A percentile compares a stretch with the other conserved stretches of the same genome.
Conservation (phyloP, 2,329 filamentous ascomycete genomes). For the Pseudopyricularia cyperi region DNA sequence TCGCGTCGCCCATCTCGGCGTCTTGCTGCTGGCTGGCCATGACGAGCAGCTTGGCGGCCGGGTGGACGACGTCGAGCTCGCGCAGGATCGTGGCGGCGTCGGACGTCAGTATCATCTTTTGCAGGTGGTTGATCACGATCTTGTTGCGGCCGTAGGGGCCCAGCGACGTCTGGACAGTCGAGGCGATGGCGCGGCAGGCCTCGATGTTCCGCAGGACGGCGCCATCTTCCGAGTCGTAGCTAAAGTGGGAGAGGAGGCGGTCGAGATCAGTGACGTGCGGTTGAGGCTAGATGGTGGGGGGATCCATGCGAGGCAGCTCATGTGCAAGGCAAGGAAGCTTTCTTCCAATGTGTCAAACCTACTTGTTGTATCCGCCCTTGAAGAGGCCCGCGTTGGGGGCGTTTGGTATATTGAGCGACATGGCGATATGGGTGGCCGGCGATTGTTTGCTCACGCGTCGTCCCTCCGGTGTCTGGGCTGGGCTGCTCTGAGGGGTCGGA, state of each 20-base stretch:
- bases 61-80: slow-evolving; percentile 96
- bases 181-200: slow-evolving; percentile 88
- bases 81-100: slow-evolving; percentile 95
- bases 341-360: slow-evolving; percentile 21
- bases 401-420: slow-evolving; percentile 94
- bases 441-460: background rate
- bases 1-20: slow-evolving; percentile 96
- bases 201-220: slow-evolving; percentile 98
- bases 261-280: slow-evolving; percentile 7
- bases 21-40: slow-evolving; percentile 99
- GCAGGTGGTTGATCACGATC: slow-evolving; percentile 98
- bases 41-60: slow-evolving; percentile 90
- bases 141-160: slow-evolving; percentile 98
- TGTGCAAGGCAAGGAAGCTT: slow-evolving; percentile 1
- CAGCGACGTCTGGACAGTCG: slow-evolving; percentile 91
- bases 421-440: slow-evolving; percentile 23
- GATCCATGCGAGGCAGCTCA: no score
- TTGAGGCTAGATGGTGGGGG: slow-evolving; percentile 12
- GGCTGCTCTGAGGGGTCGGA: slow-evolving; percentile 3
- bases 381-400: slow-evolving; percentile 89
- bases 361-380: slow-evolving; percentile 96
- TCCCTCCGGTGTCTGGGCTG: no score
- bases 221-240: slow-evolving; percentile 98
- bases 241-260: slow-evolving; percentile 21
- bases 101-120: slow-evolving; percentile 98